Percentiles rank a stretch among this genome's conserved stretches.
phyloP scores from a whole-genome alignment of 176 grass and related monocot species.

The Dactylis glomerata region DNA sequence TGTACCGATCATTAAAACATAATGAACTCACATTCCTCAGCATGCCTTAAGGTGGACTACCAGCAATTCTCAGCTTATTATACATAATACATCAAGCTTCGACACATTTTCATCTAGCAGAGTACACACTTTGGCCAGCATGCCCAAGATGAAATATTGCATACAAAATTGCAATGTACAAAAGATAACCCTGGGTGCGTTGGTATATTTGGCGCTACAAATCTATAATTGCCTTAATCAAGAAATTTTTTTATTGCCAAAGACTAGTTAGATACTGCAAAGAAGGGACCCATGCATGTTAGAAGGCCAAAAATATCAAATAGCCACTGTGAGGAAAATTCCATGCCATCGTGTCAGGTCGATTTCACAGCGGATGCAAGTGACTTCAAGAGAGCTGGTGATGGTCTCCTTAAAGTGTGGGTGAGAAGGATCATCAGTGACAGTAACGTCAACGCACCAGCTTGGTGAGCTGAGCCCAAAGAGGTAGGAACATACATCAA shows the following conservation, averaged over 20 bases:
- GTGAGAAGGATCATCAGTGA: constrained; percentile 73
- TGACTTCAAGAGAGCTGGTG: constrained; percentile 61
- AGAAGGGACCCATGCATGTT: neutral
- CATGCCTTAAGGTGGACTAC: neutral
- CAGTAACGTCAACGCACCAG: constrained; percentile 80
- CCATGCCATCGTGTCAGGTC: neutral
- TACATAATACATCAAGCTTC: neutral
- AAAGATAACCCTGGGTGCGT: neutral
- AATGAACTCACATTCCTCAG: neutral
- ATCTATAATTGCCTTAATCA: constrained; percentile 1
- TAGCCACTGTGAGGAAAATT: neutral
- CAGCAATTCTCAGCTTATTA: neutral
- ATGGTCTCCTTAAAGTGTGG: constrained; percentile 81
- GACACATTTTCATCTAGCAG: neutral
- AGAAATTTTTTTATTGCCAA: neutral
- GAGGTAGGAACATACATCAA: constrained; percentile 87
- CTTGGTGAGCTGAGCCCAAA: constrained; percentile 89
- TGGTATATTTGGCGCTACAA: neutral
- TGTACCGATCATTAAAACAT: neutral
- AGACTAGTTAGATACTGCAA: neutral
- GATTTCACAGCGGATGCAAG: constrained; percentile 41
- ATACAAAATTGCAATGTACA: neutral
- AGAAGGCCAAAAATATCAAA: neutral
- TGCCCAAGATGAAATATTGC: neutral
- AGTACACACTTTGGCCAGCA: neutral